Conservation (phyloP, 2,329 filamentous ascomycete genomes). For the Dactylellina parvicollis region DNA sequence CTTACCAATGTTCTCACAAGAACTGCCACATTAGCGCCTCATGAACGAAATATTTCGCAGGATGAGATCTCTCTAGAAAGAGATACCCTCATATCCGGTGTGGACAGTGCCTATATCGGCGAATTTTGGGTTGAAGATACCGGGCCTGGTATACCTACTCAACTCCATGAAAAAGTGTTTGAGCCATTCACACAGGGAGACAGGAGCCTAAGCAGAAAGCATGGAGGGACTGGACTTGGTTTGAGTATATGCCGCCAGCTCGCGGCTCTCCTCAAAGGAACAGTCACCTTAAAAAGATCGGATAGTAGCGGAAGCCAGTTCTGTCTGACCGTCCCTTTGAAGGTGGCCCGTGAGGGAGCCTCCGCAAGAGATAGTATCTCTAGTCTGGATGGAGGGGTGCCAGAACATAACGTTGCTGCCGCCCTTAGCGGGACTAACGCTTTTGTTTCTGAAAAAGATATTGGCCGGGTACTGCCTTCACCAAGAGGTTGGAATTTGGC, state of each 20-base stretch:
- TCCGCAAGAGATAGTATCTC: conserved; percentile 44
- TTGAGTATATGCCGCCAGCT: conserved; percentile 90
- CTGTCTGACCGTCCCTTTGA: conserved; percentile 44
- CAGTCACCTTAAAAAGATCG: conserved; percentile 75
- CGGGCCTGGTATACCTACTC: conserved; percentile 82
- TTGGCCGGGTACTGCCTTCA: conserved; percentile 32
- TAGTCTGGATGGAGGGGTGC: conserved; percentile 28
- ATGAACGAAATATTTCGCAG: conserved; percentile 26
- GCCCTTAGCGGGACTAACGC: conserved; percentile 40
- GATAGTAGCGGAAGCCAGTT: conserved; percentile 55
- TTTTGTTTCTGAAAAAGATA: conserved; percentile 39
- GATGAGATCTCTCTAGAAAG: conserved; percentile 36
- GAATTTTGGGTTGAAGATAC: conserved; percentile 91
- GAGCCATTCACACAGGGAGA: conserved; percentile 97
- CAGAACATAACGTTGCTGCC: conserved; percentile 34
- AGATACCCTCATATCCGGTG: conserved; percentile 1
- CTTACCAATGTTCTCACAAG: conserved; percentile 26
- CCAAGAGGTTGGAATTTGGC: conserved; percentile 31
- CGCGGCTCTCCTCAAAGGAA: conserved; percentile 82
- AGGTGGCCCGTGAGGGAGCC: conserved; percentile 37
- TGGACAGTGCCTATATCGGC: conserved; percentile 70
- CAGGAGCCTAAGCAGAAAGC: conserved; percentile 86
- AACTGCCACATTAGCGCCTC: conserved; percentile 5
- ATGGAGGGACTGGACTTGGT: conserved; percentile 86
- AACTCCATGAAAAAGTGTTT: conserved; percentile 84